Base-by-base conservation (phyloP, 2,329 filamentous ascomycete species). In the Ophidiomyces ophidiicola region DNA sequence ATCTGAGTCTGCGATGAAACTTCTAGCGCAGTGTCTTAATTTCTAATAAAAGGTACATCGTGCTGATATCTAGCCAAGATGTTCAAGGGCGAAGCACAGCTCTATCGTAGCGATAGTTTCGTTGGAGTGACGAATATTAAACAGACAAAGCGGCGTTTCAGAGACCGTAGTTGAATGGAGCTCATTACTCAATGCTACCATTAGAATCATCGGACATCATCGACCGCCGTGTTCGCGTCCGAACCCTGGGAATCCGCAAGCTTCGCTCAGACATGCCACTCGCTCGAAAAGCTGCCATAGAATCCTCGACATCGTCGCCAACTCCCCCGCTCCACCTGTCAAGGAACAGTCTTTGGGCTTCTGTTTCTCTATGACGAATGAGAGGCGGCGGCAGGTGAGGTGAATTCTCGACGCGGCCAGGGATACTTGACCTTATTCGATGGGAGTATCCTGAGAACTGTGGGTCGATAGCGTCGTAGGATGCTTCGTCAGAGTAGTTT, bases 251-350 rank as follows among this genome's bases (percentile, higher is more conserved):
- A 24, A 45, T 41, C 21, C 37, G 38, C 6, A 45, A 14, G 25
- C 31, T 36, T 4, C 57, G 54, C 12, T 60, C 58, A 30, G 52
- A 46, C 40, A 59, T 41, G 36, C 53, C 53, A 43, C 58, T 60
- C 14, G 58, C 54, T 20, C 54, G 28, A 57, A 50, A n/a, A 17
- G 32, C 32, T 8, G 24, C 40, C 39, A 42, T 36, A 15, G 36
- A 36, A 25, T 39, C 37, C 18, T 41, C 38, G 8, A 26, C 32
- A 14, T 40, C 36, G 20, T 47, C 52, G 44, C 59, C 58, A 6
- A 54, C 54, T 2, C 56, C 55, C 1, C 57, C 59, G 39, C 59
- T 60, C 59, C 59, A 62, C 18, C 58, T 51, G 28, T 59, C 55
- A 24, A 61, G 46, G 19, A 62, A 61, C 5, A 54, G 49, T n/a